A percentile compares a stretch with the other conserved stretches of the same genome.
phyloP scores from a whole-genome alignment of 495 filamentous ascomycete genomes.

The Ascobolus immersus region DNA sequence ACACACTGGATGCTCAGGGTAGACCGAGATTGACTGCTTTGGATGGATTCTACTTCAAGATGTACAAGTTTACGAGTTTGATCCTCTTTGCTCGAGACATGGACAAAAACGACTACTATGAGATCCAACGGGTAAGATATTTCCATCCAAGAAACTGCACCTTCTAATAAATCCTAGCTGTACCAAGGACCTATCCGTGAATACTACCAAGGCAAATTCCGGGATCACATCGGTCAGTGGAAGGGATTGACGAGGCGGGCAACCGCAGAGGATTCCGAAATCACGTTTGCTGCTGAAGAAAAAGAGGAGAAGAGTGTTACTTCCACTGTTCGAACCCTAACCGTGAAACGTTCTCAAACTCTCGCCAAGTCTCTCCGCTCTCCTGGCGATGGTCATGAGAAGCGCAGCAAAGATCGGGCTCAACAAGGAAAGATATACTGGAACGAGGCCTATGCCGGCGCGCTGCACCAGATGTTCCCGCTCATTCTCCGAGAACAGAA shows the following conservation, averaged over 20 bases:
- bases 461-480: conserved; percentile 49
- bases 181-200: conserved; percentile 53
- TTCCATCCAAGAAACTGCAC: too few relatives aligned
- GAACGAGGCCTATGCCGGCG: conserved; percentile 60
- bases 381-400: conserved; percentile 37
- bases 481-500: conserved; percentile 80
- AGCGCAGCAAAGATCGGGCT: conserved; percentile 36
- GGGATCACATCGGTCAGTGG: conserved; percentile 56
- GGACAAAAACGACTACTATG: conserved; percentile 53
- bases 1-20: too few relatives aligned
- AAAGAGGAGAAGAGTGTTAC: conserved; percentile 49
- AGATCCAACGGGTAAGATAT: conserved; percentile 43
- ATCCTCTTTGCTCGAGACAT: conserved; percentile 69
- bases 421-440: conserved; percentile 41
- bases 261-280: conserved; percentile 61
- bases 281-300: conserved; percentile 66
- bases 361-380: conserved; percentile 53
- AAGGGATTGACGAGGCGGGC: conserved; percentile 53
- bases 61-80: conserved; percentile 69
- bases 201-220: conserved; percentile 60
- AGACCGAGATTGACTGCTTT: conserved; percentile 16
- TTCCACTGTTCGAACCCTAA: conserved; percentile 64
- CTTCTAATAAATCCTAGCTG: too few relatives aligned
- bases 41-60: conserved; percentile 25
- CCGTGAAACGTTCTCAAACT: conserved; percentile 64